These are phyloP conservation scores for Corymbia calophylla DNA, from an alignment of 441 rosid species.

Conservation along the genomic window DNA sequence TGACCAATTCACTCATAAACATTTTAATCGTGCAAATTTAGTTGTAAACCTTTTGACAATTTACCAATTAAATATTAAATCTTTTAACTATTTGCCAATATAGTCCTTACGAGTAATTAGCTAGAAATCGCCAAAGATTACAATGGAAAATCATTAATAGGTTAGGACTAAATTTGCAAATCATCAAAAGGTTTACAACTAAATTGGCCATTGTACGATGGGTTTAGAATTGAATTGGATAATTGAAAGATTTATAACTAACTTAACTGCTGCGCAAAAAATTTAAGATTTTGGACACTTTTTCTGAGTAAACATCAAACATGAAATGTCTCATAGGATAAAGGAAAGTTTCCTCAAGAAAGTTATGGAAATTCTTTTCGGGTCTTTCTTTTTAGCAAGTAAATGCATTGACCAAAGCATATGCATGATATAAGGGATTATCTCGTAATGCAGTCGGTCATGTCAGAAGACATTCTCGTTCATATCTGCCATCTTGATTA, in stretches of 20 bases:
- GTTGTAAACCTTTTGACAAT: background rate
- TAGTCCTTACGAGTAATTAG: background rate
- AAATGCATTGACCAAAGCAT: background rate
- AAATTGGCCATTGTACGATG: background rate
- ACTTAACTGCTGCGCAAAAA: background rate
- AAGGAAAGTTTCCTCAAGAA: background rate
- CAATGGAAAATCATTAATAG: too few relatives aligned
- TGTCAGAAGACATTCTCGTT: background rate
- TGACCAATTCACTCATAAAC: background rate
- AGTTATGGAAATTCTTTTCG: background rate
- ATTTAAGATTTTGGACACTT: background rate
- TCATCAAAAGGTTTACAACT: background rate
- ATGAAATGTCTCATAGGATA: background rate
- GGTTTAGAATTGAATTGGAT: background rate
- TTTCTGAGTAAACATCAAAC: background rate
- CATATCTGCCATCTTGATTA: background rate
- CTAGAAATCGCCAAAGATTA: rapidly evolving
- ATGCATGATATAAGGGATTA: background rate
- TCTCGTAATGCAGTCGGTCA: background rate
- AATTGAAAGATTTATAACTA: background rate
- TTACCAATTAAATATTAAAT: background rate
- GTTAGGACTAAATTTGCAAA: background rate
- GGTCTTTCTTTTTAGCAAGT: background rate
- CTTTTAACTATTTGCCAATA: background rate
- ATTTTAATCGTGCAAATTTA: too few relatives aligned